phyloP scores from a whole-genome alignment of 139 green algal species.

The Chlamydomonas eustigma region DNA sequence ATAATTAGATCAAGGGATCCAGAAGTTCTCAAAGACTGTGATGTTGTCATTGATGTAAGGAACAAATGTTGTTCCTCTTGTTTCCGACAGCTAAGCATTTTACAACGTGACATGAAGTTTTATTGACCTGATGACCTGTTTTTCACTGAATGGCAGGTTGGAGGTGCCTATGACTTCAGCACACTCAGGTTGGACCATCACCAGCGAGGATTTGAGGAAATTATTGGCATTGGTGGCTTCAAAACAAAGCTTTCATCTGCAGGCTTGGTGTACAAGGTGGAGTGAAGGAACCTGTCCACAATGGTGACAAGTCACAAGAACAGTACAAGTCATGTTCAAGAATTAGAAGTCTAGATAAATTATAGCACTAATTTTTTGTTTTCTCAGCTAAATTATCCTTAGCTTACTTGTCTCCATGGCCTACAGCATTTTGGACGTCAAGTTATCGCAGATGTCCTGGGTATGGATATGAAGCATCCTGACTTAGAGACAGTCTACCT shows the following conservation, averaged over 20 bases:
- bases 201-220: conserved; percentile 80
- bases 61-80: background rate
- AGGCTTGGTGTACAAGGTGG: conserved; percentile 75
- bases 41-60: conserved; percentile 81
- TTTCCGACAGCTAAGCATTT: background rate
- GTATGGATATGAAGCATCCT: conserved; percentile 42
- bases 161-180: conserved; percentile 71
- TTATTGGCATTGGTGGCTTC: conserved; percentile 66
- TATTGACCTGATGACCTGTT: background rate
- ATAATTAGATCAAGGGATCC: conserved; percentile 75
- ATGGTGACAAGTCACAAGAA: no score
- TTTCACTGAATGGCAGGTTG: conserved; percentile 41
- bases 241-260: conserved; percentile 40
- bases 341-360: no score
- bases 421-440: conserved; percentile 72
- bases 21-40: conserved; percentile 66
- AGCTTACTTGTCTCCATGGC: no score
- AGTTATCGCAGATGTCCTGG: conserved; percentile 55
- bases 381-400: no score
- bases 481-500: conserved; percentile 77
- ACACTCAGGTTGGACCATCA: conserved; percentile 87
- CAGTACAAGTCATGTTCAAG: no score
- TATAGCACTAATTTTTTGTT: no score
- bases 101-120: background rate
- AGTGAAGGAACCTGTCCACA: conserved; percentile 5